A percentile compares a stretch with the other conserved stretches of the same genome.
Evolutionary conservation across 257 asterid species (phyloP).

Genomic region (Solanum bukasovii): DNA sequence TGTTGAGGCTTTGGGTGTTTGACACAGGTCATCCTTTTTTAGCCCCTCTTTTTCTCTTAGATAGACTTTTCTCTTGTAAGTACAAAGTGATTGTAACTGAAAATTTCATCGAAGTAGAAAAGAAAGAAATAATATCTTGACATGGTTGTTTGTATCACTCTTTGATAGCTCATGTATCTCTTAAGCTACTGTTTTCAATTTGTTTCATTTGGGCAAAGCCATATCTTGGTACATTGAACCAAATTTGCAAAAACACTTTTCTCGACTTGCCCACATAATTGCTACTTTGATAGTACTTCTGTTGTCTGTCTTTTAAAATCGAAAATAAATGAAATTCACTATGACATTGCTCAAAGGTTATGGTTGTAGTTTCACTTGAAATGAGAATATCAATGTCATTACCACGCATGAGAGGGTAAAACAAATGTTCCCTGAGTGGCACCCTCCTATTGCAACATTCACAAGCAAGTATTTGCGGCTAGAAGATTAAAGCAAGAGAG

Average conservation of each 20-base stretch:
- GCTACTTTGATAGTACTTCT: not conserved
- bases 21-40: not conserved
- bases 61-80: constrained; percentile 5
- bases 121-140: not conserved
- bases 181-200: not conserved
- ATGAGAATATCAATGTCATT: not conserved
- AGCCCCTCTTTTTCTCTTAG: not conserved
- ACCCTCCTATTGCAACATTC: not conserved
- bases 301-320: not conserved
- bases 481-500: not conserved
- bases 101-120: not conserved
- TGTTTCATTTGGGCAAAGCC: not conserved
- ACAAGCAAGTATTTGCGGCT: not conserved
- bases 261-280: not conserved
- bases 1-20: not conserved
- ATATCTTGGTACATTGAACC: not conserved
- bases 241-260: not conserved
- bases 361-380: not conserved
- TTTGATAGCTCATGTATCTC: not conserved
- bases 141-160: not conserved
- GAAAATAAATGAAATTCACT: not conserved
- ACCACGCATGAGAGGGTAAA: not conserved
- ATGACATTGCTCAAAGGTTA: not conserved
- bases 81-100: constrained; percentile 9
- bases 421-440: not conserved